A percentile compares a stretch with the other conserved stretches of the same genome.
Evolutionary conservation across 805 yeast species (phyloP).

Genomic region (Candida patagonica): DNA sequence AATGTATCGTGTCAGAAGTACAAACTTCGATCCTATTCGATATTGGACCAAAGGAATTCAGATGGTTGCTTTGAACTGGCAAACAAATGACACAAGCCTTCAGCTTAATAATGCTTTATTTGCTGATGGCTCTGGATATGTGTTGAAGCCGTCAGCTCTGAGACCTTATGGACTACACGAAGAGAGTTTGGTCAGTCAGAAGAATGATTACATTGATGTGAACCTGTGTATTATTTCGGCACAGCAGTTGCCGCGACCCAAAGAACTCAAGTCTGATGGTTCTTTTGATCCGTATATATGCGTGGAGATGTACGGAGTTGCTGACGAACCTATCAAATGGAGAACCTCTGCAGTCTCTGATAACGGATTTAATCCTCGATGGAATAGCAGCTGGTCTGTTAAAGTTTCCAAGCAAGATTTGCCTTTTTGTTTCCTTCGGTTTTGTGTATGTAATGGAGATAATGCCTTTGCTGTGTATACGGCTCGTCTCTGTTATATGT

Average conservation of each 20-base stretch:
- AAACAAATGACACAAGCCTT: slow-evolving; percentile 80
- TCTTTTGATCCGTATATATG: slow-evolving; percentile 52
- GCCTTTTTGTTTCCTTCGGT: slow-evolving; percentile 29
- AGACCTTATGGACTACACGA: slow-evolving; percentile 1
- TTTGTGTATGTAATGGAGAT: slow-evolving; percentile 27
- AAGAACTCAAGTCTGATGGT: slow-evolving; percentile 37
- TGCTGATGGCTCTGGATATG: slow-evolving; percentile 54
- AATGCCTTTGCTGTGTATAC: slow-evolving; percentile 49
- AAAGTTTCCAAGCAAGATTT: slow-evolving; percentile 25
- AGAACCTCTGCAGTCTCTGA: slow-evolving; percentile 19
- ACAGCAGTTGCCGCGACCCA: slow-evolving; percentile 72
- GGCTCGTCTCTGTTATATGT: slow-evolving; percentile 51
- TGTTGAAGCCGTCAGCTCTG: slow-evolving; percentile 56
- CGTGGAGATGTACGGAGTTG: slow-evolving; percentile 47
- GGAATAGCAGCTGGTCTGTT: slow-evolving; percentile 54
- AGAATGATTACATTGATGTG: background rate
- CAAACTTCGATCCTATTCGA: slow-evolving; percentile 68
- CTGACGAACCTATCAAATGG: slow-evolving; percentile 9
- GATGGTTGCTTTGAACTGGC: slow-evolving; percentile 97
- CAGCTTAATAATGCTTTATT: slow-evolving; percentile 82
- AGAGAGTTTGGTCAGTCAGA: background rate
- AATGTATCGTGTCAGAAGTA: slow-evolving; percentile 60
- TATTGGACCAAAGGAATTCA: slow-evolving; percentile 87
- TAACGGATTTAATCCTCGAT: slow-evolving; percentile 83
- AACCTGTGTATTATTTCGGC: slow-evolving; percentile 50